A percentile compares a stretch with the other conserved stretches of the same genome.
These are phyloP conservation scores for Colletotrichum sp. DNA, from an alignment of 2,329 filamentous ascomycete species.

Conservation along the genomic window DNA sequence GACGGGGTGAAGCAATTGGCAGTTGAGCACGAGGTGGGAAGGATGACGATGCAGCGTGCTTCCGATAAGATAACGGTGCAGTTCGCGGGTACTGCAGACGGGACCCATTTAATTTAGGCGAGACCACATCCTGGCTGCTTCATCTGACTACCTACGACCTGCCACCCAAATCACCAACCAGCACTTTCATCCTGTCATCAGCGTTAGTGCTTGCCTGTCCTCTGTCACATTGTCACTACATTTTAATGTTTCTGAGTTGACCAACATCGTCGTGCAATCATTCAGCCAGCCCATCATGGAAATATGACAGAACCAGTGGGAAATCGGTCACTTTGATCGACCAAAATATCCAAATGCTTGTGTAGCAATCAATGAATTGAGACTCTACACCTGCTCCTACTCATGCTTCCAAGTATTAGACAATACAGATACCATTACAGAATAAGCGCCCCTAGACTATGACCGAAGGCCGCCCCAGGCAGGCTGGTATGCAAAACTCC, in stretches of 20 bases:
- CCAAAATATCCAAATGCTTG: background rate
- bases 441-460: background rate
- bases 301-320: background rate
- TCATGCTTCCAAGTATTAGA: background rate
- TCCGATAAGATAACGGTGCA: slow-evolving; percentile 13
- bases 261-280: background rate
- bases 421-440: background rate
- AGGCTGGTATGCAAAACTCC: slow-evolving; percentile 11
- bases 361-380: background rate
- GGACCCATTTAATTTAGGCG: slow-evolving; percentile 8
- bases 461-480: background rate
- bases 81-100: background rate
- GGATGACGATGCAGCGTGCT: background rate
- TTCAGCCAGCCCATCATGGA: background rate
- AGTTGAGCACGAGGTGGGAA: background rate
- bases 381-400: background rate
- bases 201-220: background rate
- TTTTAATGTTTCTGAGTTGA: background rate
- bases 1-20: slow-evolving; percentile 16
- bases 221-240: background rate
- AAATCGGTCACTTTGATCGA: background rate
- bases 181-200: background rate
- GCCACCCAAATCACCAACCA: background rate
- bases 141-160: background rate
- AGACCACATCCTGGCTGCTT: background rate